phyloP scores from a whole-genome alignment of 306 rosid species.

The Prunus mongolica region DNA sequence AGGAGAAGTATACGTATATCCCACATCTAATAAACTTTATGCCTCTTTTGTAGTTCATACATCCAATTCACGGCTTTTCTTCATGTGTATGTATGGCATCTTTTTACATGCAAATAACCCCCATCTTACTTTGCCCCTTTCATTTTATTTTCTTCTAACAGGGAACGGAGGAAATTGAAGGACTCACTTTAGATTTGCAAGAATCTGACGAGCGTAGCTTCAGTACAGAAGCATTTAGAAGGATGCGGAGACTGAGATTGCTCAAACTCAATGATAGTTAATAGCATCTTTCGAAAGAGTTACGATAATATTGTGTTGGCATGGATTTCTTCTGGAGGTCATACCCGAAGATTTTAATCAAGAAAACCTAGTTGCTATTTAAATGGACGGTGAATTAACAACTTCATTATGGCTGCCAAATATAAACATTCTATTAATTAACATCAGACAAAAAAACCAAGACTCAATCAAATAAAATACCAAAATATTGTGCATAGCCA shows the following conservation, averaged over 20 bases:
- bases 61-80: neutral
- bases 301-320: neutral
- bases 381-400: constrained; percentile 3
- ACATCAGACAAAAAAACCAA: too few relatives aligned
- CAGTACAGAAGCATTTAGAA: constrained; percentile 15
- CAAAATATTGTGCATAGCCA: too few relatives aligned
- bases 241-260: constrained; percentile 28
- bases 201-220: neutral
- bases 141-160: neutral
- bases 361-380: constrained; percentile 22
- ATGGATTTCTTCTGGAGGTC: neutral
- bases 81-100: neutral
- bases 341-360: neutral
- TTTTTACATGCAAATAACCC: neutral
- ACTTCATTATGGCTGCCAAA: too few relatives aligned
- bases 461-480: too few relatives aligned
- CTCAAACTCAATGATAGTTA: constrained; percentile 36
- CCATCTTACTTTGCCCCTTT: neutral
- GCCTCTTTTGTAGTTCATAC: accelerated
- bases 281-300: constrained; percentile 15
- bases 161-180: constrained; percentile 9
- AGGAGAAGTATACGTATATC: neutral
- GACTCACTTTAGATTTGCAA: neutral
- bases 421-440: too few relatives aligned
- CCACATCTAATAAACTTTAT: neutral